phyloP scores from a whole-genome alignment of 140 eudicot genomes.

The Oenanthe javanica region DNA sequence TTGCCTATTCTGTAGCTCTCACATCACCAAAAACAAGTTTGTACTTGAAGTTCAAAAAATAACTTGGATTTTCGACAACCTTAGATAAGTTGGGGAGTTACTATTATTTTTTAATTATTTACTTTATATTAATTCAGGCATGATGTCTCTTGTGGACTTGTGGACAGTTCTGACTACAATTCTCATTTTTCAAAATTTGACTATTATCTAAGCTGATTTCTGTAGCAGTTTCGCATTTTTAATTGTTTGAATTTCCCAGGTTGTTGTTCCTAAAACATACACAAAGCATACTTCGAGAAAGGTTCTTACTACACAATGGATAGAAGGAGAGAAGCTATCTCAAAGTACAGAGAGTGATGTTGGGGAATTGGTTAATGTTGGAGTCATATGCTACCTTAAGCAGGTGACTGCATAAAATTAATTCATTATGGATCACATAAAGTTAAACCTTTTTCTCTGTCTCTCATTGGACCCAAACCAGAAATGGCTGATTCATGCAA shows the following conservation, averaged over 20 bases:
- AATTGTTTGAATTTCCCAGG: constrained; percentile 41
- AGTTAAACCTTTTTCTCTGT: background rate
- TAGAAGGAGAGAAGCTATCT: constrained; percentile 97
- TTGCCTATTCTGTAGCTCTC: background rate
- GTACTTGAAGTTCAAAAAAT: background rate
- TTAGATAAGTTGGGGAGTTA: background rate
- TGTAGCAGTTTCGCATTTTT: constrained; percentile 7
- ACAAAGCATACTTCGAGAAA: constrained; percentile 81
- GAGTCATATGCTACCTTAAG: constrained; percentile 98
- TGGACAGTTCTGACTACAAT: background rate
- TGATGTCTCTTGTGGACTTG: background rate
- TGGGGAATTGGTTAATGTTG: constrained; percentile 98
- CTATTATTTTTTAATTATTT: background rate
- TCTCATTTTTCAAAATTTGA: background rate
- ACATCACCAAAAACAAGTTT: background rate
- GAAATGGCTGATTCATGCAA: background rate
- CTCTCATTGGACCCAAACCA: background rate
- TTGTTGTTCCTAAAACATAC: constrained; percentile 87
- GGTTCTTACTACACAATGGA: constrained; percentile 96
- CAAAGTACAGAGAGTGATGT: constrained; percentile 98
- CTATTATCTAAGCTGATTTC: background rate
- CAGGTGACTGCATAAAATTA: constrained; percentile 46
- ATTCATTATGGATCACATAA: background rate
- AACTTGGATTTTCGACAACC: background rate
- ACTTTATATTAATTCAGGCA: background rate